Evolutionary conservation across 2,329 filamentous ascomycete species (phyloP).

Genomic region (Trichophyton rubrum): DNA sequence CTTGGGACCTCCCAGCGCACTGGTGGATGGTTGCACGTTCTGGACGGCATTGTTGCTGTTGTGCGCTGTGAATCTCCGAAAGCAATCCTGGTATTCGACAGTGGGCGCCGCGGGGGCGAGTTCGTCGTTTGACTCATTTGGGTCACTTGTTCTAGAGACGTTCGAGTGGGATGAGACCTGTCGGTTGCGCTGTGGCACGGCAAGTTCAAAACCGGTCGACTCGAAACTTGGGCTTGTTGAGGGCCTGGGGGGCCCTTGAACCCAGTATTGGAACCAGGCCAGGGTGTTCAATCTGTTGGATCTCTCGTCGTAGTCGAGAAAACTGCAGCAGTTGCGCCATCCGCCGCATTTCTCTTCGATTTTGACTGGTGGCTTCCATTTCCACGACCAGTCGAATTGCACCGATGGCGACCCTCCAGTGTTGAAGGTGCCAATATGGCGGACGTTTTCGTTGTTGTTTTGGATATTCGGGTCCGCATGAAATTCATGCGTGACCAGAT

Average conservation of each 20-base stretch:
- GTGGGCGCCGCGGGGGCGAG: conserved; percentile 19
- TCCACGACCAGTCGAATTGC: conserved; percentile 92
- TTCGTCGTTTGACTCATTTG: conserved; percentile 36
- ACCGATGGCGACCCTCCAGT: conserved; percentile 75
- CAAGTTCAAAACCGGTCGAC: conserved; percentile 57
- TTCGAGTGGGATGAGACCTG: conserved; percentile 79
- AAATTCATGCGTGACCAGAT: conserved; percentile 86
- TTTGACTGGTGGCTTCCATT: conserved; percentile 80
- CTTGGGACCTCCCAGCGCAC: conserved; percentile 42
- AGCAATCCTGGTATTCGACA: not conserved
- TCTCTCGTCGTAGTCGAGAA: conserved; percentile 92
- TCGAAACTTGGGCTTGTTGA: conserved; percentile 46
- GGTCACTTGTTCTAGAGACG: conserved; percentile 65
- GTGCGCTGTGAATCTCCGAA: too few relatives aligned
- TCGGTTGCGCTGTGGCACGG: conserved; percentile 61
- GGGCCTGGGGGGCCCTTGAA: conserved; percentile 48
- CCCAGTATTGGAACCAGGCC: conserved; percentile 90
- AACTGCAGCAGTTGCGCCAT: conserved; percentile 93
- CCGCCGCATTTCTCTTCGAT: conserved; percentile 74
- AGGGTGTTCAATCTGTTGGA: conserved; percentile 80
- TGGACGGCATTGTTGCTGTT: too few relatives aligned
- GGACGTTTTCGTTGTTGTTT: conserved; percentile 93
- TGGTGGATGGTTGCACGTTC: not conserved
- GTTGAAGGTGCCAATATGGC: conserved; percentile 80
- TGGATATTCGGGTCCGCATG: conserved; percentile 94